Conservation (phyloP, 2,329 filamentous ascomycete species). For the Penicillium griseofulvum region DNA sequence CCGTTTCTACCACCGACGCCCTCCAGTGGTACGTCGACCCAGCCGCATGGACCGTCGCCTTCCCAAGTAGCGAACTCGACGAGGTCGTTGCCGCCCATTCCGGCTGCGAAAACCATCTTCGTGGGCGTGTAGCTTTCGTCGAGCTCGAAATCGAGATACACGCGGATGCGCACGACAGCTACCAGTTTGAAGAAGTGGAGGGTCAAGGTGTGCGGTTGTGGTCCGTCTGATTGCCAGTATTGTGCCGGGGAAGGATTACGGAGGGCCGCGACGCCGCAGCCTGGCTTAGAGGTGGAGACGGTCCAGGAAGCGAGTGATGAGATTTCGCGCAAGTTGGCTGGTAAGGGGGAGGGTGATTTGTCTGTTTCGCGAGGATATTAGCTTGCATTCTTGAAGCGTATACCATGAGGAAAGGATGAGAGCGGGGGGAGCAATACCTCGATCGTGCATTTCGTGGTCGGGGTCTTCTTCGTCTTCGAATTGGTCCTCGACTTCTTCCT, state of each 20-base stretch:
- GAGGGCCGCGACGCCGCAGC: conserved; percentile 60
- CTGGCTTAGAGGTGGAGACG: conserved; percentile 61
- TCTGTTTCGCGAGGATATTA: conserved; percentile 22
- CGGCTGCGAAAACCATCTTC: conserved; percentile 82
- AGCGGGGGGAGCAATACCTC: conserved; percentile 22
- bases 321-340: conserved; percentile 57
- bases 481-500: conserved; percentile 17
- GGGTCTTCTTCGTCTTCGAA: conserved; percentile 25
- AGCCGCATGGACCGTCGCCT: conserved; percentile 76
- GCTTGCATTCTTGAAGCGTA: background rate
- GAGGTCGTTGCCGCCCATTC: conserved; percentile 86
- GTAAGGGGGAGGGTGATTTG: conserved; percentile 37
- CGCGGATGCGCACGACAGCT: conserved; percentile 50
- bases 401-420: background rate
- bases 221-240: conserved; percentile 67
- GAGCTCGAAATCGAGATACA: conserved; percentile 78
- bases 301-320: conserved; percentile 66
- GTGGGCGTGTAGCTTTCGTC: conserved; percentile 98
- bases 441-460: conserved; percentile 37
- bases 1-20: conserved; percentile 55
- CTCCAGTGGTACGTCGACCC: conserved; percentile 78
- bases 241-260: conserved; percentile 55
- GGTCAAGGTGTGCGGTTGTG: conserved; percentile 62
- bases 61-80: conserved; percentile 81
- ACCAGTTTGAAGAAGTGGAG: conserved; percentile 61